Base-by-base conservation (phyloP, 2,329 filamentous ascomycete genomes). In the Alternaria gaisen region DNA sequence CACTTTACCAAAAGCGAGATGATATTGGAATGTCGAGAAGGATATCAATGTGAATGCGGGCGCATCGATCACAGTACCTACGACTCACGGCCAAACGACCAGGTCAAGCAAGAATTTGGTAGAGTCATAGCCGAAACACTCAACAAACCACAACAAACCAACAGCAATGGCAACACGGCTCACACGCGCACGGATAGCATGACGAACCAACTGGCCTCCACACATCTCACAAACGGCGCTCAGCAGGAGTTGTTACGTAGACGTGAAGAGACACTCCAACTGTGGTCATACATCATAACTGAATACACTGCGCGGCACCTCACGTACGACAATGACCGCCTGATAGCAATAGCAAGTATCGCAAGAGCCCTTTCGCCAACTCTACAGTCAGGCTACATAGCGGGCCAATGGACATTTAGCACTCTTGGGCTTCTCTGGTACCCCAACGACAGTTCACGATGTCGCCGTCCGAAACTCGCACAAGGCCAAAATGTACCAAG, bases 21-120 rank as follows among this genome's bases (percentile, higher is more conserved):
- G 73, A 74, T 77, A 38, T 53, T 77, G 12, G 75, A 77, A 61
- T 81, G 79, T 30, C 67, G 74, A 38, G 69, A 77, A 65, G 72
- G 68, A 26, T 74, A 76, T 51, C 73, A 75, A 46, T 78, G 76
- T 60, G 76, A 78, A 60, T 78, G 76, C 50, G 74, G 72, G 28
- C 67, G 75, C 11, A 76, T 78, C 22, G 66, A 70, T n/a, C 65
- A 77, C 42, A 52, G 61, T 9, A 65, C 58, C 0, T 77, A 70
- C 52, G 75, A 78, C 50, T 70, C 74, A 9, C 67, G 76, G 26
- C 67, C 72, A 26, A 77, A 72, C 10, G 74, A 78, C 52, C 70
- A 69, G 1, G 65, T 78, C 46, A 78, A 77, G 55, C 73, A 76
- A 61, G 75, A 77, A 47, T 73, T 76, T 36, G 71, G 67, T 9